These are phyloP conservation scores for Gossypium rotundifolium DNA, from an alignment of 345 rosid species.

Conservation along the genomic window DNA sequence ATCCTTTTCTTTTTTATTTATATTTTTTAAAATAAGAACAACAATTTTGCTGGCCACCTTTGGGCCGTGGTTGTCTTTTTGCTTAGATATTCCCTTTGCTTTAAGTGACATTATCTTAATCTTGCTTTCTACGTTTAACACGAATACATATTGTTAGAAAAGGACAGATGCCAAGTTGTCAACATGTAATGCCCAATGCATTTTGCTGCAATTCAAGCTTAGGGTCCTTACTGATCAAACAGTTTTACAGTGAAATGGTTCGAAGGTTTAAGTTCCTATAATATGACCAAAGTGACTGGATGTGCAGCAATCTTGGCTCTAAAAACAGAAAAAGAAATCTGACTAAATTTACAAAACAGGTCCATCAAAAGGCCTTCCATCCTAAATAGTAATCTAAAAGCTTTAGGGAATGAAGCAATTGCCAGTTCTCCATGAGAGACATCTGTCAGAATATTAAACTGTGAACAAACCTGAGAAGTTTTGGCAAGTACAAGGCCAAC, in stretches of 20 bases:
- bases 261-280: neutral
- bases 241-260: neutral
- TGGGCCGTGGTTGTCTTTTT: neutral
- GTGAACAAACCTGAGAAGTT: slow-evolving; percentile 58
- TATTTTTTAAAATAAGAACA: neutral
- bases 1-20: no score
- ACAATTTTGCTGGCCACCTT: neutral
- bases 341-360: neutral
- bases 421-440: neutral
- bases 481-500: slow-evolving; percentile 73
- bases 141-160: neutral
- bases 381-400: neutral
- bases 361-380: neutral
- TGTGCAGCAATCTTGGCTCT: neutral
- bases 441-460: neutral
- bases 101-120: neutral
- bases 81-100: neutral
- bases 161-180: neutral
- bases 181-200: neutral
- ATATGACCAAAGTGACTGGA: neutral
- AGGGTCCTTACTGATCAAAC: neutral
- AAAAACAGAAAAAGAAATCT: neutral
- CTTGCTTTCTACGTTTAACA: neutral
- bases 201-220: neutral
- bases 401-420: neutral